Base-by-base conservation (phyloP, 2,329 filamentous ascomycete species). In the Basipetospora chlamydospora region DNA sequence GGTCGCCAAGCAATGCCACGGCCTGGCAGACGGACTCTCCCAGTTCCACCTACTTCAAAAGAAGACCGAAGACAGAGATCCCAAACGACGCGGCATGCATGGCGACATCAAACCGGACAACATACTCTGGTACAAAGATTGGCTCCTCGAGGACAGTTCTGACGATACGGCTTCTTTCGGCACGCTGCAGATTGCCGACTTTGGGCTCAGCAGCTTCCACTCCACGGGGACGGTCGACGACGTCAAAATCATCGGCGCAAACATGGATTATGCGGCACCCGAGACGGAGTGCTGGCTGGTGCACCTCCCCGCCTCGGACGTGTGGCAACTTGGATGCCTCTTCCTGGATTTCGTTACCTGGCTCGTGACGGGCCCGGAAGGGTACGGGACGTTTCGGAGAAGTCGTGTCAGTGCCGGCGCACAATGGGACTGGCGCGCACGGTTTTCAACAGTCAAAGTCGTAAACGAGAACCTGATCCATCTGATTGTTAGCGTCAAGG, bases 61-160 rank as follows among this genome's bases (percentile, higher is more conserved):
- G 10, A 10, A 11, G 8, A n/a, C 3, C 6, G 23, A 6, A 5
- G 33, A 35, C 23, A 3, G 4, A 5, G 13, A 35, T 16, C 33
- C 21, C 8, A 35, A 35, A 21, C 22, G 18, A 3, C 3, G 10
- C 3, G 39, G 39, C 2, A 25, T 35, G 9, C 39, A 41, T 16
- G 36, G 39, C 0, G 39, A 41, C 11, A 35, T 41, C 28, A 41
- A 41, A 23, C 39, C 39, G 6, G 32, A 35, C 2, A 41, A 41
- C 16, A 39, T 41, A 13, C 36, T 41, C 22, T 36, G 32, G 22
- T 41, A 35, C 22, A 21, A 33, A 9, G 26, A 33, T 5, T 13
- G 25, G 16, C 18, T 15, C 11, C 17, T 29, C 6, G 22, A 21
- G 3, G 8, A 22, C 29, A 7, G 13, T 17, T 7, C 29, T 15